phyloP scores from a whole-genome alignment of 805 yeast species.

The Hanseniaspora nectarophila region DNA sequence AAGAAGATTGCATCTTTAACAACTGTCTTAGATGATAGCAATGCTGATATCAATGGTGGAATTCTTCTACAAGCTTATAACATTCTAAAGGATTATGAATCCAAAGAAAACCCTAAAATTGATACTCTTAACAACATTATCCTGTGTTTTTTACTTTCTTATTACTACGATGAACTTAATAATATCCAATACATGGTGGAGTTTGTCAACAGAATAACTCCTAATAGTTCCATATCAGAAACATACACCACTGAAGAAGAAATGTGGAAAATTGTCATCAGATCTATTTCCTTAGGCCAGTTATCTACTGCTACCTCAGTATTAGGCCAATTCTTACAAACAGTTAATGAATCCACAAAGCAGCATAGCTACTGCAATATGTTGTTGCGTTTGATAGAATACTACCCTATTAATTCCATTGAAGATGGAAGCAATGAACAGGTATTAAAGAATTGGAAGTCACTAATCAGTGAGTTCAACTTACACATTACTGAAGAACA shows the following conservation, averaged over 20 bases:
- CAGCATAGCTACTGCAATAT: constrained; percentile 1
- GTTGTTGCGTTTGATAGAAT: not conserved
- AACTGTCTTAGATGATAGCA: not conserved
- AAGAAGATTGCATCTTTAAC: not conserved
- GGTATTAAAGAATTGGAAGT: constrained; percentile 2
- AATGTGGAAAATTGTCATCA: constrained; percentile 4
- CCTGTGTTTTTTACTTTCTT: constrained; percentile 1
- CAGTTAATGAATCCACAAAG: not conserved
- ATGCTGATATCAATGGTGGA: constrained; percentile 15
- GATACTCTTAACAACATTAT: constrained; percentile 12
- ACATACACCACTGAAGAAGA: not conserved
- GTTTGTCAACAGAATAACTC: constrained; percentile 1
- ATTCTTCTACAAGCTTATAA: constrained; percentile 19
- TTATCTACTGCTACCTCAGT: not conserved
- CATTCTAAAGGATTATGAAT: not conserved
- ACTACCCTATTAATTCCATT: not conserved
- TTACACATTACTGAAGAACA: not conserved
- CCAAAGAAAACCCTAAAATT: not conserved
- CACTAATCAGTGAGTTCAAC: not conserved
- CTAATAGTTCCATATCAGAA: not conserved
- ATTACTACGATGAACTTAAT: constrained; percentile 5
- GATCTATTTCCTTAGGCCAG: not conserved
- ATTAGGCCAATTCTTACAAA: not conserved
- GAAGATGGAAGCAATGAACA: not conserved
- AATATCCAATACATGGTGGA: not conserved